A percentile compares a stretch with the other conserved stretches of the same genome.
These are phyloP conservation scores for Obba rivulosa DNA, from an alignment of 768 basidiomycete genomes.

Conservation along the genomic window DNA sequence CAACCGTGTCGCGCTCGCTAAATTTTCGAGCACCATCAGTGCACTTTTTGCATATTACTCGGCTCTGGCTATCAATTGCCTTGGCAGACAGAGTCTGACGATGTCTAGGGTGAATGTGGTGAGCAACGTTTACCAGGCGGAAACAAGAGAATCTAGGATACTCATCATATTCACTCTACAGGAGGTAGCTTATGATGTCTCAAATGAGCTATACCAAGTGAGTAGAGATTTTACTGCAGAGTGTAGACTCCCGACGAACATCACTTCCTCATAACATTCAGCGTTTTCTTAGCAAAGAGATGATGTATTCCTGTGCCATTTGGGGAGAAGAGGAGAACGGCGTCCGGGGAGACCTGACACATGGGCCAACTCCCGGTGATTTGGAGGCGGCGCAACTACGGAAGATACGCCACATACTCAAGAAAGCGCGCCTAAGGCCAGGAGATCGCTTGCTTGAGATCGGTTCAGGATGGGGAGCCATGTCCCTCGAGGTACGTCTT, in stretches of 20 bases:
- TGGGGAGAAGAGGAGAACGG: slow-evolving; percentile 74
- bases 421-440: slow-evolving; percentile 34
- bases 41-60: slow-evolving; percentile 10
- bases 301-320: slow-evolving; percentile 89
- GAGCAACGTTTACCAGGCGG: slow-evolving; percentile 17
- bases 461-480: slow-evolving; percentile 44
- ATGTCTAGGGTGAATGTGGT: slow-evolving; percentile 66
- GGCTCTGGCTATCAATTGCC: slow-evolving; percentile 38
- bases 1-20: slow-evolving; percentile 16
- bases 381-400: slow-evolving; percentile 34
- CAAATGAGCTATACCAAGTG: slow-evolving; percentile 78
- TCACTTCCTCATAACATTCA: slow-evolving; percentile 16
- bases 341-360: slow-evolving; percentile 54
- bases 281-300: slow-evolving; percentile 76
- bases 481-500: slow-evolving; percentile 42
- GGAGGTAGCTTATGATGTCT: slow-evolving; percentile 77
- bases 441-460: slow-evolving; percentile 45
- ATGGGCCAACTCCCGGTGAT: slow-evolving; percentile 26
- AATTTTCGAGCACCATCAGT: slow-evolving; percentile 12
- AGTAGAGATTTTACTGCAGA: background rate
- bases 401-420: slow-evolving; percentile 38
- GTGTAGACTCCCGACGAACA: too few relatives aligned
- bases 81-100: slow-evolving; percentile 56
- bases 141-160: too few relatives aligned
- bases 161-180: background rate